Evolutionary conservation across 2,329 filamentous ascomycete genomes (phyloP).

Genomic region (Cryphonectria carpinicola): DNA sequence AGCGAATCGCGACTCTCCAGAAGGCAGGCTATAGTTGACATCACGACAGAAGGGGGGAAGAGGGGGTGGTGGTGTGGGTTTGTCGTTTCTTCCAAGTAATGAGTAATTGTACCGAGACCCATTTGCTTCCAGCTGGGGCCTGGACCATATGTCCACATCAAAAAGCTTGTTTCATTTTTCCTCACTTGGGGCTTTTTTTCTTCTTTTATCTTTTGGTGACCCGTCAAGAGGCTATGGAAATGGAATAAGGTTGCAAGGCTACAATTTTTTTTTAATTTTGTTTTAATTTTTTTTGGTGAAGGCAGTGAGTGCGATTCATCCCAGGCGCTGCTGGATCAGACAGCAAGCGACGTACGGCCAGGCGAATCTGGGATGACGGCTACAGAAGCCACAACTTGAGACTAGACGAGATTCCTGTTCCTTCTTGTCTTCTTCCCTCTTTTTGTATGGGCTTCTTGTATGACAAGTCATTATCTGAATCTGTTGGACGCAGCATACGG

Average conservation of each 20-base stretch:
- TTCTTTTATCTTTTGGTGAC: too few relatives aligned
- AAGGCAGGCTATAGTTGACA: background rate
- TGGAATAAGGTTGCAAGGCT: background rate
- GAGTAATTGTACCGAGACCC: conserved; percentile 5
- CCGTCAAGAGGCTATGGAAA: background rate
- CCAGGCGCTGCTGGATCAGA: background rate
- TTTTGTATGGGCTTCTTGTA: background rate
- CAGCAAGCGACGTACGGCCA: conserved; percentile 7
- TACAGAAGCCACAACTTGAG: conserved; percentile 18
- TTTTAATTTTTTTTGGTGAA: background rate
- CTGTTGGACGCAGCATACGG: background rate
- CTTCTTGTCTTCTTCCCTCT: background rate
- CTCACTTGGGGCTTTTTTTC: background rate
- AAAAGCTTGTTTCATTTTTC: background rate
- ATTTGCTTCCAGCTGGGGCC: conserved; percentile 18
- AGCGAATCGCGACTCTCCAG: background rate
- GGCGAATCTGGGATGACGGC: background rate
- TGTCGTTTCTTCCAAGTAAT: conserved; percentile 14
- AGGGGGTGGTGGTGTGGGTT: background rate
- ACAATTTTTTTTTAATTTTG: background rate
- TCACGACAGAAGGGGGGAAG: conserved; percentile 1
- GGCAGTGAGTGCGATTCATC: background rate
- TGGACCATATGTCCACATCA: background rate
- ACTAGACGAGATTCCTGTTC: conserved; percentile 14
- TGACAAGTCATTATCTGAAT: conserved; percentile 8